These are phyloP conservation scores for Aspergillus costaricaensis DNA, from an alignment of 2,329 filamentous ascomycete species.

Conservation along the genomic window DNA sequence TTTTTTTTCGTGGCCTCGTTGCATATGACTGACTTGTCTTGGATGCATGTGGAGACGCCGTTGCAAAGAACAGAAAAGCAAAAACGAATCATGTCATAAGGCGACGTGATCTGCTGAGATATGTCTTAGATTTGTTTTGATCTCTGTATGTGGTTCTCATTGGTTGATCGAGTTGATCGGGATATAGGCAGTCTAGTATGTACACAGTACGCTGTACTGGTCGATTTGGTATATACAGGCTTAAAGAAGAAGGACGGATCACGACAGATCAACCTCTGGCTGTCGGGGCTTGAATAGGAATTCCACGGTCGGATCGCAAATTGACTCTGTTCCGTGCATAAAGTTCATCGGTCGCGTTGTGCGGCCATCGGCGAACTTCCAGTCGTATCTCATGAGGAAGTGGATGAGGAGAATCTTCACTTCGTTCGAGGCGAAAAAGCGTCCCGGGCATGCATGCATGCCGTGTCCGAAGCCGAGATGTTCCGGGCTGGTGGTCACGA, in stretches of 20 bases:
- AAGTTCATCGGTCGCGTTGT: conserved; percentile 43
- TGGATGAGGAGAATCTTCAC: conserved; percentile 58
- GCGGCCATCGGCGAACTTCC: conserved; percentile 42
- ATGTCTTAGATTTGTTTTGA: too few relatives aligned
- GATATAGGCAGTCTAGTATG: neutral
- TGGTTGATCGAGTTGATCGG: neutral
- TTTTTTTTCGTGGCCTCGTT: too few relatives aligned
- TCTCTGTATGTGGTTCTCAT: neutral
- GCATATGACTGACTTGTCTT: too few relatives aligned
- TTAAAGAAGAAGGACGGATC: neutral
- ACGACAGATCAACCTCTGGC: conserved; percentile 28
- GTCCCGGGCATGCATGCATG: conserved; percentile 49
- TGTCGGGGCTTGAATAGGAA: conserved; percentile 29
- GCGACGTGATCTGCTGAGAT: too few relatives aligned
- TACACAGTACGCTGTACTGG: neutral
- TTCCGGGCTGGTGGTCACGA: conserved; percentile 33
- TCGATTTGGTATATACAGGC: neutral
- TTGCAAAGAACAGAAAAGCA: too few relatives aligned
- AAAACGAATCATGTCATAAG: too few relatives aligned
- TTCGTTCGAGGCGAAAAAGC: conserved; percentile 60
- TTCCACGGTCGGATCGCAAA: conserved; percentile 33
- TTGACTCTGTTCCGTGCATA: conserved; percentile 50
- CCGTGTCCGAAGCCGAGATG: conserved; percentile 43
- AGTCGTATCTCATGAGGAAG: conserved; percentile 56
- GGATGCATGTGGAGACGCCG: too few relatives aligned